Conservation (phyloP, 2,329 filamentous ascomycete genomes). For the Aspergillus pseudoterreus region DNA sequence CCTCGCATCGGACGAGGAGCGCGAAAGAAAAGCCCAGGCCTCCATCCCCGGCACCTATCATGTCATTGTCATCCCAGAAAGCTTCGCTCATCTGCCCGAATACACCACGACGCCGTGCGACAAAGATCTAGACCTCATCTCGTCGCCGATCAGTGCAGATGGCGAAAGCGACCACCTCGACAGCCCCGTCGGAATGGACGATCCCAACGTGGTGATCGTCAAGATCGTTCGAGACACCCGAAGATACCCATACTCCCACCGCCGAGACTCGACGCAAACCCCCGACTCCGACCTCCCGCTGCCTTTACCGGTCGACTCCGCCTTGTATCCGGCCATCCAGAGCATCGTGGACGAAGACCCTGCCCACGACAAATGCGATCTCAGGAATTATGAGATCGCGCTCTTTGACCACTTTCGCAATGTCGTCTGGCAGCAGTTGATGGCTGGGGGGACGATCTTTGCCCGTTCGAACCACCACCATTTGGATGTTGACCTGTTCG, state of each 20-base stretch:
- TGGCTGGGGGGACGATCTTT: constrained; percentile 20
- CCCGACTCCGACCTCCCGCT: constrained; percentile 31
- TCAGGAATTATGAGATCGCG: constrained; percentile 27
- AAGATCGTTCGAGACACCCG: constrained; percentile 48
- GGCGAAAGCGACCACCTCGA: constrained; percentile 26
- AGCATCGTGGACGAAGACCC: constrained; percentile 20
- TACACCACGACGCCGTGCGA: constrained; percentile 40
- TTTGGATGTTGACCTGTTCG: constrained; percentile 42
- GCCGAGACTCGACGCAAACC: constrained; percentile 29
- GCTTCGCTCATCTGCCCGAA: constrained; percentile 51
- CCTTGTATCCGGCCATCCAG: constrained; percentile 18
- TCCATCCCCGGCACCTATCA: constrained; percentile 53
- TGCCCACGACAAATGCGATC: constrained; percentile 8
- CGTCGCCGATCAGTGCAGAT: constrained; percentile 24
- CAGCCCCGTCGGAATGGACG: constrained; percentile 22
- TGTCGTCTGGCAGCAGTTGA: constrained; percentile 40
- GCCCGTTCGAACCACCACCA: constrained; percentile 16
- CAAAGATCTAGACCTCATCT: constrained; percentile 17
- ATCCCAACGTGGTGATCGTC: constrained; percentile 50
- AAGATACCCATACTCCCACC: constrained; percentile 29
- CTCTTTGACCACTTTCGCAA: constrained; percentile 39
- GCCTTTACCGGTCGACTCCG: constrained; percentile 24
- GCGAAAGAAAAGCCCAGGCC: constrained; percentile 54
- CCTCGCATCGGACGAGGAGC: constrained; percentile 55
- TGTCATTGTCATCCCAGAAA: constrained; percentile 53